Base-by-base conservation (phyloP, 768 basidiomycete genomes). In the Suillus luteus region DNA sequence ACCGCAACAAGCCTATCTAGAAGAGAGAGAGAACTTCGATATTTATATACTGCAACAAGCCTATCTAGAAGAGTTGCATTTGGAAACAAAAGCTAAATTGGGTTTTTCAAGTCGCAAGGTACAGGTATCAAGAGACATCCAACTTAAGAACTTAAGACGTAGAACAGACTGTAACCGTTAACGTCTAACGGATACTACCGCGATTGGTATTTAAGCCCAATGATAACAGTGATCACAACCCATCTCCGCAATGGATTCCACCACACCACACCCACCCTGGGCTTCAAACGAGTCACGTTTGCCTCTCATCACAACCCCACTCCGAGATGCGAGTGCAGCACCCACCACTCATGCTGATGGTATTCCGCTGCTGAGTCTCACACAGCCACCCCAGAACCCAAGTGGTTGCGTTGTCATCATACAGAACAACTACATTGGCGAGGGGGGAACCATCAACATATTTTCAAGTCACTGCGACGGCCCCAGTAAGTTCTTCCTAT, bases 381-480 rank as follows among this genome's bases (percentile, higher is more conserved):
- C 15, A 5, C 37, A 40, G 7, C 22, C 37, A 35, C 5, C 38
- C 10, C 17, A 8, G 2, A 27, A 17, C 57, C 24, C 57, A 22
- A 37, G 12, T 3, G 37, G 37, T 35, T 55, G 35, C 3, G 3
- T 40, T 10, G 19, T 58, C 24, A 27, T 58, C 55, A 58, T 58
- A 24, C 55, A 58, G 22, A 57, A 57, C 14, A 57, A 57, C 22
- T 6, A 24, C 15, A 57, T 57, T 40, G 55, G 15, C 5, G 55
- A 57, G 37, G 55, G 55, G 22, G 55, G 38, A 40, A 57, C 55
- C 38, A 40, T 57, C 37, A 57, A 57, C 37, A 57, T 57, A 38
- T 22, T 57, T 17, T 57, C 15, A 38, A 24, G 55, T 40, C 4
- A 57, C 9, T 38, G 37, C 22, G 24, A 22, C 15, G 37, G 37